Percentiles rank a stretch among this genome's conserved stretches.
phyloP scores from a whole-genome alignment of 1,284 basidiomycete genomes.

The Irpex sp. region DNA sequence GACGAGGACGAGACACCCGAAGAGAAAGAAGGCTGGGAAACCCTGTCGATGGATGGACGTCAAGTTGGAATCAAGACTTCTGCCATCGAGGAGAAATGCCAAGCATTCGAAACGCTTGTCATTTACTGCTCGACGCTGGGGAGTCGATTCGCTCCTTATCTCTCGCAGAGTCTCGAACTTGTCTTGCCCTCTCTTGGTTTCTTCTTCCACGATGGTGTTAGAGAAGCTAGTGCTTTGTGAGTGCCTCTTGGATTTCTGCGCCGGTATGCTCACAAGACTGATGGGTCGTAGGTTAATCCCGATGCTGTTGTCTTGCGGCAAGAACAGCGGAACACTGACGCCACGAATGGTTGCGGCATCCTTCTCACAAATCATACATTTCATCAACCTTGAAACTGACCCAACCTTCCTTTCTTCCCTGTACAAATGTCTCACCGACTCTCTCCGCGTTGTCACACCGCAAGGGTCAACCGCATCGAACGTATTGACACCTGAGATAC shows the following conservation, averaged over 20 bases:
- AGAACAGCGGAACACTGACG: constrained; percentile 63
- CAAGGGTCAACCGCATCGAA: constrained; percentile 38
- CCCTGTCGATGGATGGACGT: constrained; percentile 70
- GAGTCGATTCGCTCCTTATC: constrained; percentile 68
- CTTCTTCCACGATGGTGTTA: constrained; percentile 79
- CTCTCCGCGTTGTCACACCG: constrained; percentile 48
- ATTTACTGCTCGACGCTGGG: constrained; percentile 75
- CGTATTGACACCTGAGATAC: constrained; percentile 49
- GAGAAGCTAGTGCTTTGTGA: constrained; percentile 74
- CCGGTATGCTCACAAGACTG: neutral
- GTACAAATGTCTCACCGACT: constrained; percentile 74
- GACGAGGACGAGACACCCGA: constrained; percentile 54
- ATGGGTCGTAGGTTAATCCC: constrained; percentile 58
- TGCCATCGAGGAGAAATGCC: constrained; percentile 82
- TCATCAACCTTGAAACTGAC: constrained; percentile 66
- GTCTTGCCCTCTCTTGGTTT: constrained; percentile 69
- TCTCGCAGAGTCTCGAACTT: constrained; percentile 67
- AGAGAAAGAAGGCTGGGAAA: constrained; percentile 75
- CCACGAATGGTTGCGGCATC: constrained; percentile 69
- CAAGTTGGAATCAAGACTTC: constrained; percentile 76
- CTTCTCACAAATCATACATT: constrained; percentile 64
- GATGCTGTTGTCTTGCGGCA: constrained; percentile 69
- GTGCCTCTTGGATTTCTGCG: constrained; percentile 21
- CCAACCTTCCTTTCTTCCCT: constrained; percentile 72
- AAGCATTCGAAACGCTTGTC: constrained; percentile 81